phyloP scores from a whole-genome alignment of 169 alveolate species.

The Perkinsus olseni region DNA sequence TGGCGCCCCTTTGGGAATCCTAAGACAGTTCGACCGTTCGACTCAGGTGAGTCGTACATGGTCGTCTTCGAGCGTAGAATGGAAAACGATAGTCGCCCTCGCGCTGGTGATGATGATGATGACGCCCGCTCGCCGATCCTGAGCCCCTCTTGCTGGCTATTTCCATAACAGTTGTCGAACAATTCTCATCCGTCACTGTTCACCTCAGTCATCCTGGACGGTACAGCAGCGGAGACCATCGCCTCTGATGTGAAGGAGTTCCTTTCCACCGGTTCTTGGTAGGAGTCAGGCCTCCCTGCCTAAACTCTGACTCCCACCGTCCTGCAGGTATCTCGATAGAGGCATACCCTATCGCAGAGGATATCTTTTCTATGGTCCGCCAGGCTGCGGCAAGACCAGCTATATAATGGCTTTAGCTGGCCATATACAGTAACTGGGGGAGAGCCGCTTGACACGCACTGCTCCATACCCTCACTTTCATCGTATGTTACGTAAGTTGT shows the following conservation, averaged over 20 bases:
- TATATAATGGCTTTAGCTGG: conserved; percentile 66
- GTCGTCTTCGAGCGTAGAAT: too few relatives aligned
- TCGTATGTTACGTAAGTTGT: too few relatives aligned
- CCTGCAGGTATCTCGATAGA: conserved; percentile 48
- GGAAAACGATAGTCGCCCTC: too few relatives aligned
- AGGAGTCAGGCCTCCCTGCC: background rate
- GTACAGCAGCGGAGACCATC: conserved; percentile 6
- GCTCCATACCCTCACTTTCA: too few relatives aligned
- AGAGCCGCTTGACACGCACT: too few relatives aligned
- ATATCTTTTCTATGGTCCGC: conserved; percentile 64
- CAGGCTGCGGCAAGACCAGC: conserved; percentile 73
- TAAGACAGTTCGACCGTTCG: conserved; percentile 47
- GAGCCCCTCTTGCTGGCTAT: too few relatives aligned
- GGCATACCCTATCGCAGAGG: conserved; percentile 72
- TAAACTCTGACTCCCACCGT: conserved; percentile 12
- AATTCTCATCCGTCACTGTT: background rate
- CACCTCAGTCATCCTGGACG: conserved; percentile 41
- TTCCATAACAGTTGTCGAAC: background rate
- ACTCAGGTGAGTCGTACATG: background rate
- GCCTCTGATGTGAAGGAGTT: background rate
- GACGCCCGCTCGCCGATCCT: too few relatives aligned
- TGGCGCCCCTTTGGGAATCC: conserved; percentile 61
- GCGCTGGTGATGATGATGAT: too few relatives aligned
- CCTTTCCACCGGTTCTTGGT: background rate
- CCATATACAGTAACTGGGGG: conserved; percentile 1